Conservation (phyloP, 805 yeast species). For the Ogataea polymorpha region DNA sequence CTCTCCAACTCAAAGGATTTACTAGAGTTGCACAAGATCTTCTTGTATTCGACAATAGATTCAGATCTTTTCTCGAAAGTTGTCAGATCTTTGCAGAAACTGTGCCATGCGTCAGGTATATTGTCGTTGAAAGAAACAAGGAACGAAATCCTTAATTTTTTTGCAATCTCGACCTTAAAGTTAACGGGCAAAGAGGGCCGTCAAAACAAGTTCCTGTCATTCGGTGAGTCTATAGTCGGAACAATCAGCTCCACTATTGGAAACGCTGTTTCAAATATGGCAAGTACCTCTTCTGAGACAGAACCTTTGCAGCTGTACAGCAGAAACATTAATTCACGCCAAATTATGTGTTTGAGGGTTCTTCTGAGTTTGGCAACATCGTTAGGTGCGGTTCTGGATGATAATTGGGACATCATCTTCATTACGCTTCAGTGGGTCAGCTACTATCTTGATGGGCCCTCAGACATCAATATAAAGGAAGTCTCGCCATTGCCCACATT, state of each 20-base stretch:
- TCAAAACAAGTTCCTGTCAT: constrained; percentile 38
- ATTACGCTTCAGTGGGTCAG: constrained; percentile 77
- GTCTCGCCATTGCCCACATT: constrained; percentile 42
- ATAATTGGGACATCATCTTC: constrained; percentile 63
- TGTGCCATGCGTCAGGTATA: constrained; percentile 80
- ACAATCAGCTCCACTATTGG: constrained; percentile 44
- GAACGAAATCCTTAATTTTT: constrained; percentile 51
- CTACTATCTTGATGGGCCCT: constrained; percentile 63
- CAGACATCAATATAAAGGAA: constrained; percentile 39
- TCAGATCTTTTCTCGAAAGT: constrained; percentile 63
- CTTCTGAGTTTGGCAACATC: constrained; percentile 73
- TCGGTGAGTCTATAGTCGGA: constrained; percentile 52
- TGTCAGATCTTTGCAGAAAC: constrained; percentile 72
- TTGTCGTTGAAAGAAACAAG: constrained; percentile 55
- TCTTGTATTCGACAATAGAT: constrained; percentile 66
- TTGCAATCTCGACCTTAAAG: constrained; percentile 44
- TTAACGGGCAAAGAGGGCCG: constrained; percentile 33
- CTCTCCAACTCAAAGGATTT: constrained; percentile 38
- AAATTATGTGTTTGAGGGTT: constrained; percentile 75
- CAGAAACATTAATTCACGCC: constrained; percentile 58
- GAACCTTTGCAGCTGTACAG: constrained; percentile 28
- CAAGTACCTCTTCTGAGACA: constrained; percentile 12
- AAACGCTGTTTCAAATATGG: constrained; percentile 33
- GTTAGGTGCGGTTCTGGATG: constrained; percentile 68
- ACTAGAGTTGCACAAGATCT: constrained; percentile 44